Conservation (phyloP, 2,329 filamentous ascomycete genomes). For the Botrytis medusae region DNA sequence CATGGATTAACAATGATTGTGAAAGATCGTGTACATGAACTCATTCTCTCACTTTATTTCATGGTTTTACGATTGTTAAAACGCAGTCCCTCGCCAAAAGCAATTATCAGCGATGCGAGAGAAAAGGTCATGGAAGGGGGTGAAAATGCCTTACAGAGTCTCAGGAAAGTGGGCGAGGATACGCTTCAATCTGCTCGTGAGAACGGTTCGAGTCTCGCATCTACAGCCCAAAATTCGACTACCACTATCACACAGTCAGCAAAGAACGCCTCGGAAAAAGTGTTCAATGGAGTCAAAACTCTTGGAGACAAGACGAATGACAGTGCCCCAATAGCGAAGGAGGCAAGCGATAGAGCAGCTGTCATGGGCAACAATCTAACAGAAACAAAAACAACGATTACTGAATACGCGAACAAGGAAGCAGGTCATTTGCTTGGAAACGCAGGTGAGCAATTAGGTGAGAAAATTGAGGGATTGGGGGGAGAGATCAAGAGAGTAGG, state of each 20-base stretch:
- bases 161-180: background rate
- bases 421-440: constrained; percentile 37
- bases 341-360: constrained; percentile 14
- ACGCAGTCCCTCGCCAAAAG: constrained; percentile 46
- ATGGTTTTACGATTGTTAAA: constrained; percentile 52
- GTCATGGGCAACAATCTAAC: constrained; percentile 24
- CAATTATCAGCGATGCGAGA: constrained; percentile 42
- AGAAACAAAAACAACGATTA: constrained; percentile 23
- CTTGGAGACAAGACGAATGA: background rate
- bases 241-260: background rate
- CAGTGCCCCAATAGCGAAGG: background rate
- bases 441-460: constrained; percentile 35
- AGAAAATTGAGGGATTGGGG: constrained; percentile 29
- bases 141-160: constrained; percentile 21
- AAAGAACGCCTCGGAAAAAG: background rate
- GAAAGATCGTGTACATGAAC: constrained; percentile 73
- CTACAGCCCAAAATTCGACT: background rate
- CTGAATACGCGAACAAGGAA: constrained; percentile 31
- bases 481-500: constrained; percentile 27
- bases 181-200: background rate
- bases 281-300: background rate
- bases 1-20: constrained; percentile 86
- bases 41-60: constrained; percentile 73
- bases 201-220: background rate
- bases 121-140: constrained; percentile 30